phyloP scores from a whole-genome alignment of 2,329 filamentous ascomycete genomes.

The Colletotrichum shisoi region DNA sequence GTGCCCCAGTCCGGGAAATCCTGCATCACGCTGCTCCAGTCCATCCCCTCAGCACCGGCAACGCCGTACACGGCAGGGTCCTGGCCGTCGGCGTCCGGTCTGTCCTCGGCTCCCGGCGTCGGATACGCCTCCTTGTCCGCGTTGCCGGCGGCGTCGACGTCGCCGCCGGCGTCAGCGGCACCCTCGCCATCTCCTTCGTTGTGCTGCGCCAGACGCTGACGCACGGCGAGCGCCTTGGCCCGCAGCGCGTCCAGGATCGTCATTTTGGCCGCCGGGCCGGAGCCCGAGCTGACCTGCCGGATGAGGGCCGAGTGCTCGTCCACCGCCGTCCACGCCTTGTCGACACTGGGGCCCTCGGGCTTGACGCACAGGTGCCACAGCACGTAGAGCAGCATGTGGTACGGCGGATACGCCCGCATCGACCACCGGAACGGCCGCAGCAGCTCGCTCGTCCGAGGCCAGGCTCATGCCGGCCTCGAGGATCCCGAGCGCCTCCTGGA shows the following conservation, averaged over 20 bases:
- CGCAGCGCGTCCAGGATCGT: constrained; percentile 45
- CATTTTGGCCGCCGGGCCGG: constrained; percentile 45
- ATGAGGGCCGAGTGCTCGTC: constrained; percentile 21
- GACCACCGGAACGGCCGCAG: constrained; percentile 51
- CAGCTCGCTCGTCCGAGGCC: constrained; percentile 50
- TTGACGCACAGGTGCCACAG: constrained; percentile 55
- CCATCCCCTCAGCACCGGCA: constrained; percentile 21
- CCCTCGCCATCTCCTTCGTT: neutral
- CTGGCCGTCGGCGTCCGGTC: neutral
- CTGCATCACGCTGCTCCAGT: constrained; percentile 26
- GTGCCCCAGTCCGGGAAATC: constrained; percentile 45
- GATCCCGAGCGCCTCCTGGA: constrained; percentile 47
- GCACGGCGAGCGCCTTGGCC: constrained; percentile 44
- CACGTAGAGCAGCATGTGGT: constrained; percentile 54
- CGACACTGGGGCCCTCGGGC: constrained; percentile 45
- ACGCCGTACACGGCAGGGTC: neutral
- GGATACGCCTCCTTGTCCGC: constrained; percentile 18
- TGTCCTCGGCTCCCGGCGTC: constrained; percentile 18
- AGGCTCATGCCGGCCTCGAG: constrained; percentile 47
- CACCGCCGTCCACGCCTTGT: constrained; percentile 48
- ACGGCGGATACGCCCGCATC: constrained; percentile 53
- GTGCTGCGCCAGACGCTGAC: constrained; percentile 30
- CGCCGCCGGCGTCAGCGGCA: neutral
- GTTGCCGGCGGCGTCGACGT: neutral
- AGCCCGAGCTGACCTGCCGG: constrained; percentile 33